Percentiles rank a stretch among this genome's conserved stretches.
These are phyloP conservation scores for Heliosperma pusillum DNA, from an alignment of 148 eudicot species.

Conservation along the genomic window DNA sequence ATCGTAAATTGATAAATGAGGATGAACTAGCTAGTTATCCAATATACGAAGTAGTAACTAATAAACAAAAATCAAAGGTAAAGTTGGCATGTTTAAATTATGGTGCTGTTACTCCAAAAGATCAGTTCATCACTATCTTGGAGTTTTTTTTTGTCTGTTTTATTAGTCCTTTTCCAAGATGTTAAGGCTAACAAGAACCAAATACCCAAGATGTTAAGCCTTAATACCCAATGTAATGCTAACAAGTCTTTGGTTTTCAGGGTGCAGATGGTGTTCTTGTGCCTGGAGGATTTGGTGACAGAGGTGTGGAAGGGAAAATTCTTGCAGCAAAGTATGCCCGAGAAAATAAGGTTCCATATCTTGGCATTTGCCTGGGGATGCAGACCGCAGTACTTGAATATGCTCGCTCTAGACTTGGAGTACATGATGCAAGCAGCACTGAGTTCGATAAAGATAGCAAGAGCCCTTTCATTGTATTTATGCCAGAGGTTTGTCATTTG, in stretches of 20 bases:
- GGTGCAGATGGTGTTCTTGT: constrained; percentile 85
- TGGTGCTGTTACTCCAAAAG: no score
- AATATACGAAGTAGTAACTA: no score
- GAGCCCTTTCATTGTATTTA: constrained; percentile 76
- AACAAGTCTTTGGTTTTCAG: constrained; percentile 32
- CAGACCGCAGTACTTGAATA: constrained; percentile 91
- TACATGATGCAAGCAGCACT: constrained; percentile 79
- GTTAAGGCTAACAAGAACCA: no score
- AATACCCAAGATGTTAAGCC: no score
- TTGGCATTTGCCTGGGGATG: constrained; percentile 97
- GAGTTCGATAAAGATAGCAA: constrained; percentile 67
- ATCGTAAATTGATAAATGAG: no score
- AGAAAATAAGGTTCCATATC: constrained; percentile 70
- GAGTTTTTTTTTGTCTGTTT: no score
- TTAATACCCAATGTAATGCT: no score
- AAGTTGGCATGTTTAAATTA: no score
- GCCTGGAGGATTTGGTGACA: constrained; percentile 99
- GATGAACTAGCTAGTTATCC: no score
- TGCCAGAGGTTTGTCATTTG: constrained; percentile 75
- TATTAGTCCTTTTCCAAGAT: no score
- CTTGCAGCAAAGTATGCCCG: constrained; percentile 94
- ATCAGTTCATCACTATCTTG: no score
- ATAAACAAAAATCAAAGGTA: no score
- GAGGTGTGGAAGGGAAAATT: constrained; percentile 97
- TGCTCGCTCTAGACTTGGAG: constrained; percentile 73